These are phyloP conservation scores for Backusella sp. DNA, from an alignment of 192 early-diverging fungal species.

Conservation along the genomic window DNA sequence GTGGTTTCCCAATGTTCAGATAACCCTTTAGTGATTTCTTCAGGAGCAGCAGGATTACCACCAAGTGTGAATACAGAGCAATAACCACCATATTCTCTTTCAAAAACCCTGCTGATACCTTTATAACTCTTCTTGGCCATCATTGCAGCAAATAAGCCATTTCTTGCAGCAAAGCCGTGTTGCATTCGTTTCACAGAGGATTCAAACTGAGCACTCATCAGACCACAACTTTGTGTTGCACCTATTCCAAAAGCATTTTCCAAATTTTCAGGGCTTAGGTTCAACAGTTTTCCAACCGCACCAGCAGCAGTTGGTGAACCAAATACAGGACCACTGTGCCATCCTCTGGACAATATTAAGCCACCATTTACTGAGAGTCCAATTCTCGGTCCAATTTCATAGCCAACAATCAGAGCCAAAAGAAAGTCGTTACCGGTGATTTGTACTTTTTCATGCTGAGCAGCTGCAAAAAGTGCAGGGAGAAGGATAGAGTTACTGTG, in stretches of 20 bases:
- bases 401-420: conserved; percentile 12
- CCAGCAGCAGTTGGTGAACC: conserved; percentile 23
- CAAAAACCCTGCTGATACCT: conserved; percentile 20
- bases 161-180: conserved; percentile 19
- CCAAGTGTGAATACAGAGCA: conserved; percentile 9
- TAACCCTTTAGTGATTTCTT: conserved; percentile 8
- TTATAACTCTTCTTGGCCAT: conserved; percentile 21
- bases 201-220: conserved; percentile 20
- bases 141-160: conserved; percentile 16
- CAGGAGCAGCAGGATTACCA: not conserved
- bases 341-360: conserved; percentile 22
- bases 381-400: conserved; percentile 22
- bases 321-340: conserved; percentile 28
- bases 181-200: conserved; percentile 26
- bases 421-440: conserved; percentile 18
- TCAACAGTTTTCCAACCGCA: conserved; percentile 16
- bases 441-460: not conserved
- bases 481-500: conserved; percentile 21
- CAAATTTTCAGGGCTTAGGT: not conserved
- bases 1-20: conserved; percentile 10
- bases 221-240: conserved; percentile 18
- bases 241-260: conserved; percentile 28
- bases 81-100: conserved; percentile 18
- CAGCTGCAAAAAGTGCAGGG: conserved; percentile 7
- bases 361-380: conserved; percentile 22